Evolutionary conservation across 805 yeast genomes (phyloP), one percentile per base, ranked within the genome.

Genomic region (Ogataea saltuana): DNA sequence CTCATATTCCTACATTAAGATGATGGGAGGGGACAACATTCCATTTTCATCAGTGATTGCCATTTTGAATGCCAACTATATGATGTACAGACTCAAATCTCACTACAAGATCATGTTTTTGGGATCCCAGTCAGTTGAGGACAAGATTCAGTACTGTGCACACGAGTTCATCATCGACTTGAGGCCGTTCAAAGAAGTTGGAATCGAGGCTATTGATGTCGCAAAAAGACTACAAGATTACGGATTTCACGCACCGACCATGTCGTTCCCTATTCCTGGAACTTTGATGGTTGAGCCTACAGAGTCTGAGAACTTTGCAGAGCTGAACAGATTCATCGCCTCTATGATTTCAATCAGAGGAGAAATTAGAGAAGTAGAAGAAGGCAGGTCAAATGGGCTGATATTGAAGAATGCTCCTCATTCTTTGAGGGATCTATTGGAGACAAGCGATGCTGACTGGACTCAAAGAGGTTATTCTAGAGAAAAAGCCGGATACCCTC

Each of bases 201-300:
- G 95, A 17, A 74, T 91, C 42, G 97, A 93, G 69, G 97, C 97
- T 16, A 88, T 91, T 55, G 99, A 93, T 64, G 82, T 93, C 46
- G 98, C 99, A 44, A 93, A 93, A 72, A 81, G 99, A 67, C 75
- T 93, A 48, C 98, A 93, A 69, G 99, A 93, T 69, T 93, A 91
- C 64, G 97, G 98, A 0, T 93, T 93, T 80, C 99, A 93, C 67
- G 97, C 97, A 1, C 99, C 99, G 49, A 93, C 99, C 19, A 83
- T 93, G 87, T 93, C 98, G 2, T 93, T 93, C 87, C 99, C 99
- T 8, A 95, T 93, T 39, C 91, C 97, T 4, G 96, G 95, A 49
- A 93, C 99, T 2, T 75, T 93, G 56, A 93, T 93, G 99, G 81
- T 93, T 50, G 99, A 93, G 70, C 99, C 99, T 46, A 93, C 99